Evolutionary conservation across 2,329 filamentous ascomycete species (phyloP), one percentile per base, ranked within the genome.

Genomic region (Blastomyces parvus): DNA sequence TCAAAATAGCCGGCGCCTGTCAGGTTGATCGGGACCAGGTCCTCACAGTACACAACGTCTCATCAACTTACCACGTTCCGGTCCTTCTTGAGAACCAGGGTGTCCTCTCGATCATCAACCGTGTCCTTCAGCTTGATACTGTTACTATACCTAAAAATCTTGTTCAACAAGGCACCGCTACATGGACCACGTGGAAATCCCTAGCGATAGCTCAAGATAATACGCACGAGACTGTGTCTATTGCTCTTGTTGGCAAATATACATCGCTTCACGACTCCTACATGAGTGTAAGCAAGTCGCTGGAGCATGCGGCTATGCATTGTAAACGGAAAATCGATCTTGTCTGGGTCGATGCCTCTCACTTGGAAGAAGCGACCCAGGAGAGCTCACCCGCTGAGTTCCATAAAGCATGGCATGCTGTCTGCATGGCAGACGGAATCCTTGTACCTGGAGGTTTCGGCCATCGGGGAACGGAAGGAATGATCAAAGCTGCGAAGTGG

Each of bases 221-320:
- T 64, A 80, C 87, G 60, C 82, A 84, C 63, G 87, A 90, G 53
- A 81, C 83, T 0, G 87, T 97, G 64, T 83, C 83, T 50, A 95
- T 99, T 73, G 91, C 86, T 9, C 81, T 99, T 14, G 92, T 97
- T 13, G 94, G 94, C 69, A 97, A 97, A 78, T 99, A 99, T 75
- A 87, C 87, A 27, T 85, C 86, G 61, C 84, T 93, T 3, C 86
- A 91, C 62, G 93, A 97, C 74, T 88, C 90, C 4, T 97, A 97
- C 72, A 83, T 96, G 58, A 88, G 85, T 55, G 87, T 96, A 53
- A 83, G 86, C 74, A 97, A 97, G 78, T 86, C 91, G 0, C 82
- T 97, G 2, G 93, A 97, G 77, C 93, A 97, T 77, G 86, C 89
- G 1, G 87, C 92, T 5, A 97, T 97, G 92, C 85, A 85, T 65